These are phyloP conservation scores for Chytridiales sp. DNA, from an alignment of 371 early-diverging fungal species.

Conservation along the genomic window DNA sequence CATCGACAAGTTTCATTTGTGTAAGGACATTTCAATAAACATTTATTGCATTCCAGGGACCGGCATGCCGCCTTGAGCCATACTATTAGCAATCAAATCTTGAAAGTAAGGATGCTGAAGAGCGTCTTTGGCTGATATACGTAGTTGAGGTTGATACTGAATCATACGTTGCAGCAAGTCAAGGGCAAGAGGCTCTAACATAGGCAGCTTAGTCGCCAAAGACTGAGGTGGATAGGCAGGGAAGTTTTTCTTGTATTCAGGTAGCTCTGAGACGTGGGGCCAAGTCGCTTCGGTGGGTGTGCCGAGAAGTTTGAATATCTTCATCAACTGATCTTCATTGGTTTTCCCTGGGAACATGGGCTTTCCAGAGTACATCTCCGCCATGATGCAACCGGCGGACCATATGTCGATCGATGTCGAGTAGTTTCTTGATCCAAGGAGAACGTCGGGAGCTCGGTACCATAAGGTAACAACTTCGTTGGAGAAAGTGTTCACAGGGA, in stretches of 20 bases:
- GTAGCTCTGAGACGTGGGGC: conserved; percentile 85
- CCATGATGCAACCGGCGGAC: conserved; percentile 98
- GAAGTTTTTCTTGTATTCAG: conserved; percentile 77
- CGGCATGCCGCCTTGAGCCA: background rate
- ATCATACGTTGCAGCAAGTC: conserved; percentile 79
- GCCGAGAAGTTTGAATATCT: conserved; percentile 84
- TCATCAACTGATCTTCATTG: conserved; percentile 87
- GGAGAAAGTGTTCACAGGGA: conserved; percentile 59
- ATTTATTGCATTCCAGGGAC: too few relatives aligned
- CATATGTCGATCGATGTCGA: conserved; percentile 99
- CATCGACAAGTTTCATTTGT: too few relatives aligned
- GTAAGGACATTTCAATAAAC: too few relatives aligned
- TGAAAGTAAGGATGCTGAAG: conserved; percentile 75
- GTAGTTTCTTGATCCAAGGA: conserved; percentile 94
- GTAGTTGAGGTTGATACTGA: conserved; percentile 79
- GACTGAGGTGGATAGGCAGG: conserved; percentile 70
- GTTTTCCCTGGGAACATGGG: conserved; percentile 49
- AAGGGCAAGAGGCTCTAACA: conserved; percentile 71
- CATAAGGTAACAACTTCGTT: conserved; percentile 98
- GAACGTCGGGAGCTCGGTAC: conserved; percentile 98
- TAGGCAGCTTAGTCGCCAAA: conserved; percentile 67
- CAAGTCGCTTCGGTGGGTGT: conserved; percentile 89
- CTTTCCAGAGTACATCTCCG: conserved; percentile 59
- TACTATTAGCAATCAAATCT: too few relatives aligned
- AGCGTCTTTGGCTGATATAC: conserved; percentile 86